Evolutionary conservation across 257 asterid species (phyloP).

Genomic region (Fraxinus americana): DNA sequence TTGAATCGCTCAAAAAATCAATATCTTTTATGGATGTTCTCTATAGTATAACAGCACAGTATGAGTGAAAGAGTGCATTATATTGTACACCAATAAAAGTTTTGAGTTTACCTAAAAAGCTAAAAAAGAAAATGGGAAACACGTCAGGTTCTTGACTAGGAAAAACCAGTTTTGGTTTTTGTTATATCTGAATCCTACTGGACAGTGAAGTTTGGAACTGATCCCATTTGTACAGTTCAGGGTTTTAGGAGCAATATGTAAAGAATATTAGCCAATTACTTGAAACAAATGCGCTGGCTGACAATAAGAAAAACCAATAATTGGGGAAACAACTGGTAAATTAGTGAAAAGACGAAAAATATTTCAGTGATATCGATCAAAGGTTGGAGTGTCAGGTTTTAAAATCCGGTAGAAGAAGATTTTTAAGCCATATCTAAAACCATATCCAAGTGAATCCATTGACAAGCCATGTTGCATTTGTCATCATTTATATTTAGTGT

Average conservation of each 20-base stretch:
- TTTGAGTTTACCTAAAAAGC: not conserved
- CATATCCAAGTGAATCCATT: not conserved
- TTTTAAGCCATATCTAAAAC: not conserved
- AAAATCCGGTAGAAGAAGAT: not conserved
- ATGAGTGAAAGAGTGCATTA: not conserved
- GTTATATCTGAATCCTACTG: not conserved
- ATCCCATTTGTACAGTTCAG: no score
- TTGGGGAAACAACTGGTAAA: not conserved
- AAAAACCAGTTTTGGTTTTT: not conserved
- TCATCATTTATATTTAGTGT: not conserved
- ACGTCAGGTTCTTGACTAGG: not conserved
- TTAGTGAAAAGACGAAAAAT: not conserved
- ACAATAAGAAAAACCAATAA: not conserved
- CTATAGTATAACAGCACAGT: not conserved
- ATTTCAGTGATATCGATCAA: not conserved
- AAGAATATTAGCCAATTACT: not conserved
- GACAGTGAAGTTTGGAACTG: no score
- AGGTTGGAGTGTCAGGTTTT: not conserved
- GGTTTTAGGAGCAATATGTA: not conserved
- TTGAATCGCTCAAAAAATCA: not conserved
- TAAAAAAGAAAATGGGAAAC: not conserved
- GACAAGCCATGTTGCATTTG: not conserved
- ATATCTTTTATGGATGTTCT: not conserved
- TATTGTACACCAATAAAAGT: not conserved
- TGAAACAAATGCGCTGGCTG: not conserved